phyloP scores from a whole-genome alignment of 2,329 filamentous ascomycete genomes.

The Davidsoniella virescens region DNA sequence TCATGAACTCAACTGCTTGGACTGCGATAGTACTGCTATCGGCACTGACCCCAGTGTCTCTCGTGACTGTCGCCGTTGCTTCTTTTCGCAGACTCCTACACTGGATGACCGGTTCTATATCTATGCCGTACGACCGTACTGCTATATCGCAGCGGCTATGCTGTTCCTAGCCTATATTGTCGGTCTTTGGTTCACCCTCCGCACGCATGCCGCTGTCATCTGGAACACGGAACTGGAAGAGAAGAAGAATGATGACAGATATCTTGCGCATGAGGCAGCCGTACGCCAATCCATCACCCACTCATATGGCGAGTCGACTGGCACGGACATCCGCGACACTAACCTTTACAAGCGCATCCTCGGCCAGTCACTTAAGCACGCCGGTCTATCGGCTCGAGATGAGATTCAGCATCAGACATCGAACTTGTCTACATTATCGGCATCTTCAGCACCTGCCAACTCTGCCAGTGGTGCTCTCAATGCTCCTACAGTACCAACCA shows the following conservation, averaged over 20 bases:
- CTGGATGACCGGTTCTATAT: constrained; percentile 78
- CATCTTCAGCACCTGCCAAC: constrained; percentile 22
- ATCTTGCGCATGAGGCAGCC: constrained; percentile 7
- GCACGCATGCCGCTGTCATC: constrained; percentile 91
- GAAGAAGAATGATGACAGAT: constrained; percentile 46
- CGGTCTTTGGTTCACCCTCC: constrained; percentile 84
- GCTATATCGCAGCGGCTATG: constrained; percentile 69
- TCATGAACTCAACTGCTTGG: constrained; percentile 79
- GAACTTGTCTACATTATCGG: constrained; percentile 18
- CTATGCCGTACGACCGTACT: constrained; percentile 83
- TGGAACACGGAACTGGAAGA: constrained; percentile 79
- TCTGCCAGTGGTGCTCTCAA: constrained; percentile 19
- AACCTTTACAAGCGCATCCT: constrained; percentile 86
- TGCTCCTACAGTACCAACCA: constrained; percentile 28
- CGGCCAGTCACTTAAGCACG: constrained; percentile 74
- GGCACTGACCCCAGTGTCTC: constrained; percentile 19
- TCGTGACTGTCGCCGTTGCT: constrained; percentile 79
- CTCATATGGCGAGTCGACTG: constrained; percentile 30
- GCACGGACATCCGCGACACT: constrained; percentile 65
- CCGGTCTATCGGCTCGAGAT: constrained; percentile 46
- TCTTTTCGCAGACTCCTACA: constrained; percentile 75
- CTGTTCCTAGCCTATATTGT: constrained; percentile 89
- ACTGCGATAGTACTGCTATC: constrained; percentile 34
- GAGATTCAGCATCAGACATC: constrained; percentile 27
- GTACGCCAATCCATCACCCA: constrained; percentile 3